These are phyloP conservation scores for Emergomyces orientalis DNA, from an alignment of 2,329 filamentous ascomycete species.

Conservation along the genomic window DNA sequence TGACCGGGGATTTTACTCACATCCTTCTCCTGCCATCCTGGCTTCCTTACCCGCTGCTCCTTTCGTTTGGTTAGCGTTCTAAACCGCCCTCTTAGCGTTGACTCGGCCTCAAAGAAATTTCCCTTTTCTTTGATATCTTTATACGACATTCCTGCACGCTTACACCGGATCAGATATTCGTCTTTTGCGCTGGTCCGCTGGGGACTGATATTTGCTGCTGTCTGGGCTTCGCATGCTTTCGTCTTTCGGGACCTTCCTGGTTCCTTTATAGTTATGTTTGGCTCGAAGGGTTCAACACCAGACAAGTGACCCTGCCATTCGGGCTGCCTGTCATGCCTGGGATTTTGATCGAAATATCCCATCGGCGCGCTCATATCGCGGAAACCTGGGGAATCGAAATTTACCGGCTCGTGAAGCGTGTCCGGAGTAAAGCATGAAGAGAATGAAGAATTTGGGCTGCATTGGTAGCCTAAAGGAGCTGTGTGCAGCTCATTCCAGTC, in stretches of 20 bases:
- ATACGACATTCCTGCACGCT: slow-evolving; percentile 37
- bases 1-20: slow-evolving; percentile 25
- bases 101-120: slow-evolving; percentile 39
- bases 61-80: slow-evolving; percentile 39
- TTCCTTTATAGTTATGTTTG: background rate
- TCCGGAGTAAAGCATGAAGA: slow-evolving; percentile 10
- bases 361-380: slow-evolving; percentile 2
- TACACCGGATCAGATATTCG: slow-evolving; percentile 33
- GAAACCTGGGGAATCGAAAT: slow-evolving; percentile 1
- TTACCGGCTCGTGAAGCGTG: background rate
- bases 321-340: background rate
- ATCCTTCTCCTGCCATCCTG: slow-evolving; percentile 36
- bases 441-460: slow-evolving; percentile 10
- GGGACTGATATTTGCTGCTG: background rate
- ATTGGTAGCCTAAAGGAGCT: slow-evolving; percentile 3
- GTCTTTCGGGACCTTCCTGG: background rate
- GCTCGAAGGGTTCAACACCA: background rate
- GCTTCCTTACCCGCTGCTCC: slow-evolving; percentile 38
- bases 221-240: background rate
- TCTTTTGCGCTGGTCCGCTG: slow-evolving; percentile 25
- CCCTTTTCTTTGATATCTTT: slow-evolving; percentile 39
- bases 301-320: background rate
- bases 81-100: slow-evolving; percentile 40
- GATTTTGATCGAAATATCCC: slow-evolving; percentile 2
- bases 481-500: background rate